These are phyloP conservation scores for Gnaphalium uliginosum DNA, from an alignment of 129 eudicot species.

Conservation along the genomic window DNA sequence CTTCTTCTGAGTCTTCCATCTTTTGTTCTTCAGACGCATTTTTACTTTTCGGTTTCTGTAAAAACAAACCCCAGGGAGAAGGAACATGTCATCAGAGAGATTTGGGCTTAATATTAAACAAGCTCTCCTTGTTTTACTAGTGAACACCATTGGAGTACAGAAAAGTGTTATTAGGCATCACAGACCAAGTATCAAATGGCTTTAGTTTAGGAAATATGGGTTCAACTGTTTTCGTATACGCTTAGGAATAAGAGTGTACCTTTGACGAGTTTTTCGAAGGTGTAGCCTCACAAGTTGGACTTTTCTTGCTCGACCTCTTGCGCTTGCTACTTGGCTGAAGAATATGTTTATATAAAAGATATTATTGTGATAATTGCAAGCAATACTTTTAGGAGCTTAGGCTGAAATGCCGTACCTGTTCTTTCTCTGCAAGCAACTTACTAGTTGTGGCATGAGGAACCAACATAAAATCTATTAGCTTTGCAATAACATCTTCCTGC, in stretches of 20 bases:
- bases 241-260: slow-evolving; percentile 45
- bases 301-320: slow-evolving; percentile 56
- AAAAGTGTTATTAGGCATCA: slow-evolving; percentile 10
- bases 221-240: not conserved
- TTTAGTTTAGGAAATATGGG: not conserved
- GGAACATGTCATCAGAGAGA: not conserved
- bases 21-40: slow-evolving; percentile 47
- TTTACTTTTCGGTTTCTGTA: slow-evolving; percentile 50
- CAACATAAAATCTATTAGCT: slow-evolving; percentile 80
- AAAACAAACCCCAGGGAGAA: slow-evolving; percentile 6
- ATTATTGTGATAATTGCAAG: slow-evolving; percentile 3
- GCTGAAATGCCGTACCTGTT: slow-evolving; percentile 49
- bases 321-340: slow-evolving; percentile 73
- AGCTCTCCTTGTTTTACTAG: not conserved
- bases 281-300: slow-evolving; percentile 42
- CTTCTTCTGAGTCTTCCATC: slow-evolving; percentile 44
- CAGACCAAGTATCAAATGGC: slow-evolving; percentile 10
- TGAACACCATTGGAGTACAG: not conserved
- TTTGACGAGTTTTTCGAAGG: slow-evolving; percentile 62
- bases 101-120: slow-evolving; percentile 11
- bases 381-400: not conserved
- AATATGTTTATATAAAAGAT: slow-evolving; percentile 17
- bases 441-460: slow-evolving; percentile 80
- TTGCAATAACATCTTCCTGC: slow-evolving; percentile 82
- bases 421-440: slow-evolving; percentile 70